phyloP scores from a whole-genome alignment of 768 basidiomycete species.

The Mycena filopes region DNA sequence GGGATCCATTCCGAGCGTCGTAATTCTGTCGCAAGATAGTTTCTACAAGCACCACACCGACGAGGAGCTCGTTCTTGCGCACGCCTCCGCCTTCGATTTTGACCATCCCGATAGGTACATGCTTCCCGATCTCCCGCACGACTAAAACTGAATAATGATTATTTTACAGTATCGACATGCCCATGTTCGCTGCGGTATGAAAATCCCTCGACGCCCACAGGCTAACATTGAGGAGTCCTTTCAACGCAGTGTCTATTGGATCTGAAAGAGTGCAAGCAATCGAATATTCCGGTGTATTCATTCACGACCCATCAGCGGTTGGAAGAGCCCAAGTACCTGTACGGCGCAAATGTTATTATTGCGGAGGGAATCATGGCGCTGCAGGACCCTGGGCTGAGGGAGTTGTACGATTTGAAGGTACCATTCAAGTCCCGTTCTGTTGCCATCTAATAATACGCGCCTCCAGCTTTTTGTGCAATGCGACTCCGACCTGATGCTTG shows the following conservation, averaged over 20 bases:
- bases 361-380: slow-evolving; percentile 95
- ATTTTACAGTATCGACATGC: slow-evolving; percentile 81
- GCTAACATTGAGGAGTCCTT: background rate
- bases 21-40: slow-evolving; percentile 92
- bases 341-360: slow-evolving; percentile 94
- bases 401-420: slow-evolving; percentile 93
- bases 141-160: background rate
- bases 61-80: slow-evolving; percentile 86
- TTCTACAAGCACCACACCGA: slow-evolving; percentile 88
- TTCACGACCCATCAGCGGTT: slow-evolving; percentile 90
- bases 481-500: slow-evolving; percentile 97
- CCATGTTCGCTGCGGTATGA: slow-evolving; percentile 81
- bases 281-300: slow-evolving; percentile 94
- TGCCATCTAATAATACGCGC: background rate
- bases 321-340: slow-evolving; percentile 85
- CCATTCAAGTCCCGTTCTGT: slow-evolving; percentile 14
- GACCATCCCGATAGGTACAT: slow-evolving; percentile 78
- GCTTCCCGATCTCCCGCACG: background rate
- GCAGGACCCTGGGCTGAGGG: slow-evolving; percentile 80
- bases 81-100: slow-evolving; percentile 83
- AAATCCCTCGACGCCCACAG: background rate
- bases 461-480: slow-evolving; percentile 87
- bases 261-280: slow-evolving; percentile 83
- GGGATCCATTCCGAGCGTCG: slow-evolving; percentile 85
- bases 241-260: slow-evolving; percentile 79